Evolutionary conservation across 83 land plant species (phyloP).

Genomic region (Thuja plicata): DNA sequence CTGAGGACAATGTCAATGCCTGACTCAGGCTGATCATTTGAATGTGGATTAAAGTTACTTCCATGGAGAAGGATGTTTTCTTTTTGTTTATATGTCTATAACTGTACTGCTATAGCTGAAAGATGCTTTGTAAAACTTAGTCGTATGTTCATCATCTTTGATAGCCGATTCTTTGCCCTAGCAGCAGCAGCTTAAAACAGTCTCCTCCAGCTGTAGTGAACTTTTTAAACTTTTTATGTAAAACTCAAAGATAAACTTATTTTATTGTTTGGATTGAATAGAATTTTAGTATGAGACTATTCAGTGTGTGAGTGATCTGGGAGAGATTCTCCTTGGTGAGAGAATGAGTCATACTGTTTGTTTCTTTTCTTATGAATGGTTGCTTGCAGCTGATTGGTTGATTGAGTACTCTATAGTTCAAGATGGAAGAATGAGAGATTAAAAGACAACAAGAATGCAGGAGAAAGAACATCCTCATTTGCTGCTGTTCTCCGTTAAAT

Average conservation of each 20-base stretch:
- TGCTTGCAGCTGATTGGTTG: not conserved
- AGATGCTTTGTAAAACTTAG: not conserved
- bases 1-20: too few relatives aligned
- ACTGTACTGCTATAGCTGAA: not conserved
- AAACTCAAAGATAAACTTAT: too few relatives aligned
- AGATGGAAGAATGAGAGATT: not conserved
- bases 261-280: not conserved
- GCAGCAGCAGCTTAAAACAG: not conserved
- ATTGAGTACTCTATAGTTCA: not conserved
- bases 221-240: too few relatives aligned
- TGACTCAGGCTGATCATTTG: too few relatives aligned
- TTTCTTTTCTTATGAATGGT: not conserved
- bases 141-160: not conserved
- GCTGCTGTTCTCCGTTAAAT: not conserved
- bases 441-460: not conserved
- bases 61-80: not conserved
- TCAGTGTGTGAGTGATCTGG: not conserved
- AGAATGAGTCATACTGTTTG: not conserved
- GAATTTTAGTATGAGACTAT: not conserved
- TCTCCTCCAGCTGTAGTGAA: not conserved
- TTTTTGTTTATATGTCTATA: not conserved
- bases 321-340: not conserved
- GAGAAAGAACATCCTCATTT: not conserved
- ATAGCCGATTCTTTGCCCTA: not conserved
- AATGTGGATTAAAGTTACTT: not conserved